Evolutionary conservation across 176 grass and related monocot species (phyloP), one percentile per base, ranked within the genome.

Genomic region (Ensete glaucum): DNA sequence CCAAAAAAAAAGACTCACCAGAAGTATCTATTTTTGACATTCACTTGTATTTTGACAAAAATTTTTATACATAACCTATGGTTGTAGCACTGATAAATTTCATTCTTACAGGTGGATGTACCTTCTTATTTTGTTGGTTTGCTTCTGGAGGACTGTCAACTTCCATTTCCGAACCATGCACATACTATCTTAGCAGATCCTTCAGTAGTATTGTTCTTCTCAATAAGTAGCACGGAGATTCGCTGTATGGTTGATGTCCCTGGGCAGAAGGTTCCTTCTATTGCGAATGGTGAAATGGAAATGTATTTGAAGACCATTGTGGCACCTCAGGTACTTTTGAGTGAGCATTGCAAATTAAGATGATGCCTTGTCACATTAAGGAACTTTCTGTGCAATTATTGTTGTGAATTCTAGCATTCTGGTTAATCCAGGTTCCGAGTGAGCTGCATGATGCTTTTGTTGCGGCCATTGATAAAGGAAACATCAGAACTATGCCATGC

Each of bases 141-240:
- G 73, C 83, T 96, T 52, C 72, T 96, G 85, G 92, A 96, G 83
- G 90, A 92, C 77, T 96, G 89, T 74, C 74, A 92, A 24, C 89
- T 96, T 79, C 92, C 92, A 76, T 64, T 89, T 50, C 76, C 87
- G 1, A 96, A 96, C 64, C 89, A 96, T 51, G 92, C 87, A 1
- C 92, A 96, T 78, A 89, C 92, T 76, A 90, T 96, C 51, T 82
- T 96, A 86, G 92, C 89, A n/a, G 91, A 92, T 90, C 92, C 92
- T 85, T 96, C 92, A 8, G 83, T 87, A 25, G 92, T 96, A 56
- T 80, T 96, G 77, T 90, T 92, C 78, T 96, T 92, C 75, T 87
- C 89, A 25, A 92, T 96, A 90, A 96, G 92, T 78, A 92, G 92
- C 76, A 89, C 83, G 2, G 92, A 96, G 83, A 81, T 90, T 63